Conservation (phyloP, 129 eudicot genomes). For the Helianthus annuus region DNA sequence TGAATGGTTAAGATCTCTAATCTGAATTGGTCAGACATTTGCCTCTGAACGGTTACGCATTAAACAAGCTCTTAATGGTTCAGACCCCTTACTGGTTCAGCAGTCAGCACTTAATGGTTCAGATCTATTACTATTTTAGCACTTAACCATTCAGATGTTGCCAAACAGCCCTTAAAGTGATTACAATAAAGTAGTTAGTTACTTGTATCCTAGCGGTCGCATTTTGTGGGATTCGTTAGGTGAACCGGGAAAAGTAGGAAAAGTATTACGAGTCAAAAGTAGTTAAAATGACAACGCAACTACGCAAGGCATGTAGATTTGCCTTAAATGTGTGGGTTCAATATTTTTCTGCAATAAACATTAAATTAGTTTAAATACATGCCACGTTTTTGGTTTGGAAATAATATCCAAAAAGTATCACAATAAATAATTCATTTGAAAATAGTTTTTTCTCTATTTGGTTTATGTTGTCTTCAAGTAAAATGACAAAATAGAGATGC, state of each 20-base stretch:
- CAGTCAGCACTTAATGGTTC: too few species aligned
- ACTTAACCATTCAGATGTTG: too few species aligned
- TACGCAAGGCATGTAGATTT: background rate
- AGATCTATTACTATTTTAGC: too few species aligned
- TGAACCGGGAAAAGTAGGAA: background rate
- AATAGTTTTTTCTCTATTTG: background rate
- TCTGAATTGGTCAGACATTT: too few species aligned
- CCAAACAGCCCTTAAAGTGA: background rate
- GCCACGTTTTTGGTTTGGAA: slow-evolving; percentile 1
- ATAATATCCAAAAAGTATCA: background rate
- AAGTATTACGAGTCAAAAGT: background rate
- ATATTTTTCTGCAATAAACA: background rate
- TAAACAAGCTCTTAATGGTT: too few species aligned
- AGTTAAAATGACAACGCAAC: slow-evolving; percentile 10
- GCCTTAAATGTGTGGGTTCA: background rate
- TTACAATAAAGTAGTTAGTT: background rate
- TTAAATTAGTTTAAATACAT: background rate
- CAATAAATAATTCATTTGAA: background rate
- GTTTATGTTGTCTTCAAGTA: background rate
- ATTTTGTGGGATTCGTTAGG: background rate
- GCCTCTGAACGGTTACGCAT: too few species aligned
- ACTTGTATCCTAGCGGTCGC: background rate
- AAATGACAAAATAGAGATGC: background rate
- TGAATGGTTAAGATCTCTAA: too few species aligned
- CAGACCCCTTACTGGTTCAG: too few species aligned